A percentile compares a stretch with the other conserved stretches of the same genome.
Conservation (phyloP, 148 eudicot species). For the Tetragonia tetragonoides region DNA sequence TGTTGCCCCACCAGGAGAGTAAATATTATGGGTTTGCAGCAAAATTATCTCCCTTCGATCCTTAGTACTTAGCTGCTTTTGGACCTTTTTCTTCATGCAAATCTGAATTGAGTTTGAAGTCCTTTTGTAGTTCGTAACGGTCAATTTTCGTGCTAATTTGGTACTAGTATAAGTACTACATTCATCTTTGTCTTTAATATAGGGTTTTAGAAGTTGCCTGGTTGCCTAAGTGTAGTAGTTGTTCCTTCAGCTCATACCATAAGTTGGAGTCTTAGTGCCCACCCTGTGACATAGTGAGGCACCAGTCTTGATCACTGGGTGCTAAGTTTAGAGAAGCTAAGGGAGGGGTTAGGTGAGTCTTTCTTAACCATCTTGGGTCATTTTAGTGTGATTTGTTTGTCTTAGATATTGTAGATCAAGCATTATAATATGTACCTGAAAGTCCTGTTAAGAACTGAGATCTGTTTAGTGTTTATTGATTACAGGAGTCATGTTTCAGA, state of each 20-base stretch:
- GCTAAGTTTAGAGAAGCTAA: neutral
- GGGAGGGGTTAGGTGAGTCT: neutral
- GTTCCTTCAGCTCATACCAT: neutral
- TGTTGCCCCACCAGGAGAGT: conserved; percentile 90
- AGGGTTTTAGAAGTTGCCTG: no score
- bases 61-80: conserved; percentile 11
- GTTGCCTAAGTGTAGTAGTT: neutral
- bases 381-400: no score
- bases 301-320: neutral
- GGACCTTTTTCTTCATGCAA: conserved; percentile 9
- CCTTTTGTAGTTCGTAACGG: conserved; percentile 17
- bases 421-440: neutral
- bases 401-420: no score
- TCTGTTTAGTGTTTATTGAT: neutral
- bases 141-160: neutral
- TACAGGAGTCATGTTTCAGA: neutral
- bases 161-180: neutral
- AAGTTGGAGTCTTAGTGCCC: neutral
- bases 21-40: conserved; percentile 26
- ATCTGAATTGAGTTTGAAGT: conserved; percentile 9
- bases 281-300: neutral
- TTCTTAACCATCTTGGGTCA: neutral
- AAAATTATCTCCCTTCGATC: no score
- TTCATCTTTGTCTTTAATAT: neutral
- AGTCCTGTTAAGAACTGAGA: neutral